Evolutionary conservation across 768 basidiomycete genomes (phyloP).

Genomic region (Phaffia australis): DNA sequence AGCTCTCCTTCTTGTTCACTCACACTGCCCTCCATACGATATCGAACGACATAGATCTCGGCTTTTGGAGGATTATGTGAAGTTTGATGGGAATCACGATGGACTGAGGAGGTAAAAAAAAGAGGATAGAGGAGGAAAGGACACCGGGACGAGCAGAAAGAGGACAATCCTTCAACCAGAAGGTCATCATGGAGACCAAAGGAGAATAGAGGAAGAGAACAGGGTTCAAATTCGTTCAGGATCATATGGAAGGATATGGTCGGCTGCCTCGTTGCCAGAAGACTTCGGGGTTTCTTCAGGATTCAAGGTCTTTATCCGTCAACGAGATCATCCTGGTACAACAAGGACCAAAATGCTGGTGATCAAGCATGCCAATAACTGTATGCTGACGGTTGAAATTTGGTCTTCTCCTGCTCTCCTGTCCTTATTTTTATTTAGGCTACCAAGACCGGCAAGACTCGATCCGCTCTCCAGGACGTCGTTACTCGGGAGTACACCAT

Average conservation of each 20-base stretch:
- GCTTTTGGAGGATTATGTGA: too few species aligned
- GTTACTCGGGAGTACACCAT: constrained; percentile 98
- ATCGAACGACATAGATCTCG: too few species aligned
- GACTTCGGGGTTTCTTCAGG: neutral
- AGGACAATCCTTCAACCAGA: neutral
- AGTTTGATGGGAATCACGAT: neutral
- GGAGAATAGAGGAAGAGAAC: neutral
- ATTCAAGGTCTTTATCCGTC: constrained; percentile 1
- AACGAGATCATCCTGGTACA: neutral
- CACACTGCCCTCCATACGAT: too few species aligned
- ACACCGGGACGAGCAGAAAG: neutral
- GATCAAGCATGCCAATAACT: neutral
- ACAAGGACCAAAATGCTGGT: neutral
- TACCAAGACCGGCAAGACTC: constrained; percentile 54
- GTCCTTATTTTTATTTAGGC: constrained; percentile 14
- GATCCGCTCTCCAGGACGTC: constrained; percentile 94
- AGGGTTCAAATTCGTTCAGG: neutral
- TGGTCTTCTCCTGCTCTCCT: neutral
- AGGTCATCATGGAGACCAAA: neutral
- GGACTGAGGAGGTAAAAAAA: neutral
- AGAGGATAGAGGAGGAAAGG: neutral
- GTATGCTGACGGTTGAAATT: neutral
- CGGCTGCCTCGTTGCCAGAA: neutral
- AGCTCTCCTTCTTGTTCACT: too few species aligned
- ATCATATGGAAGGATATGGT: neutral